Base-by-base conservation (phyloP, 2,329 filamentous ascomycete species). In the Chaetomium sp. region DNA sequence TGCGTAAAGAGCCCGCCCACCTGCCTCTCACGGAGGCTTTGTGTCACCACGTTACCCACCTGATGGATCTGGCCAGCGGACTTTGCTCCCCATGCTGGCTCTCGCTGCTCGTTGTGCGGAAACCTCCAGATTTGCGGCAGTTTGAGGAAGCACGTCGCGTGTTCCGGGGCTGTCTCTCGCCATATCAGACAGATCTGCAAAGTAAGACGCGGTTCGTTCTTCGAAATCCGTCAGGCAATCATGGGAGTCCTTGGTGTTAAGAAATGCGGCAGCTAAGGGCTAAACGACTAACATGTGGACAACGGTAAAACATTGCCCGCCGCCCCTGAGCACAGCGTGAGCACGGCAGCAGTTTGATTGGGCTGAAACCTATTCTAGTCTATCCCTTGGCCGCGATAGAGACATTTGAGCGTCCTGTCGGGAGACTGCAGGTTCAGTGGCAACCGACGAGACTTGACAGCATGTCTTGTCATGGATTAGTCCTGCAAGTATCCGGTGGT, bases 381-480 rank as follows among this genome's bases (percentile, higher is more conserved):
- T 23, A 35, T 12, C 27, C 27, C 33, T 29, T 23, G 29, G 21
- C 3, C 16, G 31, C 19, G 23, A 9, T 25, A 57, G 29, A 57
- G n/a, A 54, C 35, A 58, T 50, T 16, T 58, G 7, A 23, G 19
- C 23, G 27, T 10, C 25, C 16, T 45, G n/a, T 42, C 57, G 64
- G 64, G 4, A 47, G 12, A 45, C 16, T 54, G 60, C 64, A 65
- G 42, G 16, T 13, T 21, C 33, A 9, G 23, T 45, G 56, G 49
- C n/a, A 38, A 51, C 49, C 19, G 47, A 62, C 47, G 4, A 59
- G 27, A 33, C 50, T 65, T 63, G 60, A 65, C 64, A 65, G 60
- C 60, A 50, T 8, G 50, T 33, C 42, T 38, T 42, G 35, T 54
- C 33, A 38, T 42, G 38, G 38, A 19, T 27, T 25, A 56, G n/a